Conservation (phyloP, 176 grass and related monocot species). For the Lolium perenne region DNA sequence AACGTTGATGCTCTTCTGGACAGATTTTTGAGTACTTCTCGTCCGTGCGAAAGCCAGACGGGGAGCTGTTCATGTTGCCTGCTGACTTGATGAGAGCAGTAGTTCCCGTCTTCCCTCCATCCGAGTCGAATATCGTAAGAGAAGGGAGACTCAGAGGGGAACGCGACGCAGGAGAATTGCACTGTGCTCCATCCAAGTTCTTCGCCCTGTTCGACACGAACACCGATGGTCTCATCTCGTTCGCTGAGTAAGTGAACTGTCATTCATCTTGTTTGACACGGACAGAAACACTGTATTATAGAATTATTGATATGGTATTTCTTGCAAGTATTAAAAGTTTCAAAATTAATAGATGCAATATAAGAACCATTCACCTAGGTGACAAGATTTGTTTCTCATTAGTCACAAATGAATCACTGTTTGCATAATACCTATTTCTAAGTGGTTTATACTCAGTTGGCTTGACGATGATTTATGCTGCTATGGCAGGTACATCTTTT, state of each 20-base stretch:
- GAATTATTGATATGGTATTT: neutral
- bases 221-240: constrained; percentile 89
- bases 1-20: neutral
- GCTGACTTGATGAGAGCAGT: constrained; percentile 82
- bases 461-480: neutral
- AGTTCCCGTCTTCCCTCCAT: constrained; percentile 97
- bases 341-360: neutral
- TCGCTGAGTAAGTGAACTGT: constrained; percentile 81
- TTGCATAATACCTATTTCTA: constrained; percentile 26
- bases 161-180: constrained; percentile 68
- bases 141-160: constrained; percentile 83
- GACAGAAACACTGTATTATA: neutral
- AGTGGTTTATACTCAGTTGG: neutral
- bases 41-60: constrained; percentile 64
- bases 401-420: neutral
- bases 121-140: constrained; percentile 72
- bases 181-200: constrained; percentile 78
- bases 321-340: neutral
- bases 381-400: neutral
- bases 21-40: constrained; percentile 97
- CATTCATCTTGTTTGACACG: neutral
- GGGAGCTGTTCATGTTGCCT: constrained; percentile 82
- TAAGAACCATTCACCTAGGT: neutral
- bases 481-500: constrained; percentile 87
- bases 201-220: constrained; percentile 93